Evolutionary conservation across 2,329 filamentous ascomycete species (phyloP).

Genomic region (Colletotrichum costaricense): DNA sequence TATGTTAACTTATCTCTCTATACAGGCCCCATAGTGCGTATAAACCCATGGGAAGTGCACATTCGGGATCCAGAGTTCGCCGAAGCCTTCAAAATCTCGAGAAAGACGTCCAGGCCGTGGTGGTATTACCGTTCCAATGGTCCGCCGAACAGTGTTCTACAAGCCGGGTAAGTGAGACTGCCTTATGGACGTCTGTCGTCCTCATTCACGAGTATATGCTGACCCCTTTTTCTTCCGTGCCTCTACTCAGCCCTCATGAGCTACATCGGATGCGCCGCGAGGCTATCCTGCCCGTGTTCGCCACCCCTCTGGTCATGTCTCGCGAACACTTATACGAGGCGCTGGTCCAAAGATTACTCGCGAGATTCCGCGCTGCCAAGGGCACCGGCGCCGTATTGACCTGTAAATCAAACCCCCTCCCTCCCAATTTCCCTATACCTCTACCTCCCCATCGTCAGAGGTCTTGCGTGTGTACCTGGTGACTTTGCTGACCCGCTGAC

Average conservation of each 20-base stretch:
- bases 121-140: neutral
- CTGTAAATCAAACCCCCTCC: neutral
- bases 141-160: neutral
- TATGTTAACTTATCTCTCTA: neutral
- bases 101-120: neutral
- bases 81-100: neutral
- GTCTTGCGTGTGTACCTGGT: too few relatives aligned
- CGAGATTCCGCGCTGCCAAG: neutral
- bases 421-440: neutral
- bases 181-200: neutral
- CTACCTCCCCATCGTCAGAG: too few relatives aligned
- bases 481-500: neutral
- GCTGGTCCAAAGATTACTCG: neutral
- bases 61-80: neutral
- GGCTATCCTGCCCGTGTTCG: neutral
- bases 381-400: neutral
- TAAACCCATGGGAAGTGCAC: neutral
- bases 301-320: neutral
- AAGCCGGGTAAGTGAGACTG: neutral
- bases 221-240: neutral
- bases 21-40: neutral
- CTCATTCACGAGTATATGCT: neutral
- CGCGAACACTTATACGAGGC: neutral
- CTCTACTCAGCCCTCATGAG: neutral
- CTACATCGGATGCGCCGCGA: neutral